Conservation (phyloP, 1,284 basidiomycete genomes). For the Ustilago bromivora region DNA sequence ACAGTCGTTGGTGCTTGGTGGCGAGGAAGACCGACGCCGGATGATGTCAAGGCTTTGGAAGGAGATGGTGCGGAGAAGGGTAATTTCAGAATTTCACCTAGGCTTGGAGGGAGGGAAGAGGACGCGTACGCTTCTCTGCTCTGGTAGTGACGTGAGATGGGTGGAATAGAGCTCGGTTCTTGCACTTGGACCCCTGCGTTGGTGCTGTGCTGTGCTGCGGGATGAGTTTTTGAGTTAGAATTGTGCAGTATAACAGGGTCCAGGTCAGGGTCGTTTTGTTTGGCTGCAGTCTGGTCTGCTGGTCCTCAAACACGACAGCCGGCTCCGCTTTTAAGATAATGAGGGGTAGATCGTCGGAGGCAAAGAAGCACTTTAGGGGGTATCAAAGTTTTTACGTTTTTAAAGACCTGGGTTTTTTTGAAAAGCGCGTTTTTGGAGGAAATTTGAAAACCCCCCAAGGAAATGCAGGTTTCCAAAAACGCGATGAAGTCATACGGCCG, state of each 20-base stretch:
- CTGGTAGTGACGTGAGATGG: slow-evolving; percentile 7
- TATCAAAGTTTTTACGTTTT: too few relatives aligned
- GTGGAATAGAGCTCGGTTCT: slow-evolving; percentile 6
- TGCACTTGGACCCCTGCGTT: background rate
- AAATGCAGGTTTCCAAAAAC: background rate
- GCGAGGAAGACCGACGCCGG: slow-evolving; percentile 7
- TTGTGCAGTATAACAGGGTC: slow-evolving; percentile 2
- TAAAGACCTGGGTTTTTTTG: too few relatives aligned
- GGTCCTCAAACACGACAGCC: background rate
- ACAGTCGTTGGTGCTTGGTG: background rate
- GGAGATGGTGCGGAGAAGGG: background rate
- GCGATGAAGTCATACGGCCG: background rate
- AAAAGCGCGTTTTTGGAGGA: too few relatives aligned
- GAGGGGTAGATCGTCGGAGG: background rate
- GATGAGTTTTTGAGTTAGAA: background rate
- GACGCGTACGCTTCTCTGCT: background rate
- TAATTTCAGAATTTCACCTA: background rate
- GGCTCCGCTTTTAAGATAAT: background rate
- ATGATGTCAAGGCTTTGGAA: slow-evolving; percentile 17
- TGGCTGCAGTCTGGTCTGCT: background rate
- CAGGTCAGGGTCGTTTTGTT: slow-evolving; percentile 4
- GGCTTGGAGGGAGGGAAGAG: background rate
- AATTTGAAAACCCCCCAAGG: too few relatives aligned
- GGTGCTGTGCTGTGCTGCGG: background rate
- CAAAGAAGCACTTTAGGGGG: too few relatives aligned